phyloP scores from a whole-genome alignment of 305 asterid species.

The Rubia peregrina region DNA sequence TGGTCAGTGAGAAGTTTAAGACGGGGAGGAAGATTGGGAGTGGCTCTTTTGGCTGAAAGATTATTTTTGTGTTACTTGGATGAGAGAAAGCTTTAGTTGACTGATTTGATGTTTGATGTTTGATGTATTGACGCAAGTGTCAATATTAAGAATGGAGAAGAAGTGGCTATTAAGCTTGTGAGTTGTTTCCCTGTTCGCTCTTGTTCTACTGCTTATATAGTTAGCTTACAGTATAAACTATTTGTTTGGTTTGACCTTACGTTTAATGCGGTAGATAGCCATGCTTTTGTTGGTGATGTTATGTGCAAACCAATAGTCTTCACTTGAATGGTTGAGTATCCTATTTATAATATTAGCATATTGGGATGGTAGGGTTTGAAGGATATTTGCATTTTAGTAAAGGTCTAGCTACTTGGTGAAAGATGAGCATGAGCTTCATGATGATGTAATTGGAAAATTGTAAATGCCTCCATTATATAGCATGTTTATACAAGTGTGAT shows the following conservation, averaged over 20 bases:
- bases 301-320: neutral
- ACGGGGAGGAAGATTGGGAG: slow-evolving; percentile 93
- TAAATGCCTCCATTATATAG: neutral
- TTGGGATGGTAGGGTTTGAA: neutral
- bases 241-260: neutral
- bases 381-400: neutral
- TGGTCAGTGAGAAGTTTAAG: slow-evolving; percentile 91
- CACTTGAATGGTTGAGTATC: neutral
- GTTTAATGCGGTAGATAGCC: neutral
- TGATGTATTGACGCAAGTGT: slow-evolving; percentile 53
- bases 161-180: slow-evolving; percentile 94
- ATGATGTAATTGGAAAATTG: neutral
- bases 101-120: neutral
- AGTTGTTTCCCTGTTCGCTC: slow-evolving; percentile 18
- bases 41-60: slow-evolving; percentile 85
- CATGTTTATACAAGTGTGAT: neutral
- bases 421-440: neutral
- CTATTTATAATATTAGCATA: neutral
- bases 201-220: neutral
- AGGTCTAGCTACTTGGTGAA: neutral
- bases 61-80: neutral
- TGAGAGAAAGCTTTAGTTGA: slow-evolving; percentile 6
- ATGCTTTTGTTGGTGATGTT: neutral
- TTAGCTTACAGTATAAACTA: neutral
- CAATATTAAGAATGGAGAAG: slow-evolving; percentile 87